Base-by-base conservation (phyloP, 371 early-diverging fungal genomes). In the Mucor irregularis region DNA sequence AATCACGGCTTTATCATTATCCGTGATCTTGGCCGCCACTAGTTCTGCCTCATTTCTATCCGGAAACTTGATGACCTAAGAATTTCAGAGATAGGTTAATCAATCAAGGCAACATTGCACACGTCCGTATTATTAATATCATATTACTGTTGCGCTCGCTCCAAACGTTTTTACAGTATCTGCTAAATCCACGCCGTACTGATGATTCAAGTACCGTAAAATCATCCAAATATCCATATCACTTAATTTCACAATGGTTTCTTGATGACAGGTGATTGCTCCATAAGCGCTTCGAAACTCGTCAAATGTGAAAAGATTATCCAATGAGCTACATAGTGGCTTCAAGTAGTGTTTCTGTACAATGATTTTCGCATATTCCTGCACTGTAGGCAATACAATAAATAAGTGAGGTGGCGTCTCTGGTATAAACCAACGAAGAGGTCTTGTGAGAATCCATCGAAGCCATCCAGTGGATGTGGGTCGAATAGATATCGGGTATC, bases 1-100 rank as follows among this genome's bases (percentile, higher is more conserved):
- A 11, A 82, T 47, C 1, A 84, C 69, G 1, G 82, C 82, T 26
- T 68, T 64, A 47, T 84, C 84, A 19, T 73, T 72, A 3, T 70
- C 58, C 7, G 64, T 68, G 16, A 83, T 77, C 4, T 43, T 50
- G 21, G 69, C 64, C 7, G 11, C 24, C 13, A 48, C 47, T 14
- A 42, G 50, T 16, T 42, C 43, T 7, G 42, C 24, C 34, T 57
- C 57, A 21, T 34, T 42, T 28, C 46, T 22, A 4, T 43, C 22
- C 6, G 58, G 51, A n/a, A 77, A 68, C 48, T 77, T 77, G 47
- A 77, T 62, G 17, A 66, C 24, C 35, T 34, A 34, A n/a, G n/a
- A n/a, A n/a, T n/a, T n/a, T n/a, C n/a, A n/a, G n/a, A n/a, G n/a
- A n/a, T n/a, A n/a, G n/a, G n/a, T n/a, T n/a, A n/a, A n/a, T 34